A percentile compares a stretch with the other conserved stretches of the same genome.
Evolutionary conservation across 1,139 yeast species (phyloP).

Genomic region (Nadsonia starkeyi-henricii): DNA sequence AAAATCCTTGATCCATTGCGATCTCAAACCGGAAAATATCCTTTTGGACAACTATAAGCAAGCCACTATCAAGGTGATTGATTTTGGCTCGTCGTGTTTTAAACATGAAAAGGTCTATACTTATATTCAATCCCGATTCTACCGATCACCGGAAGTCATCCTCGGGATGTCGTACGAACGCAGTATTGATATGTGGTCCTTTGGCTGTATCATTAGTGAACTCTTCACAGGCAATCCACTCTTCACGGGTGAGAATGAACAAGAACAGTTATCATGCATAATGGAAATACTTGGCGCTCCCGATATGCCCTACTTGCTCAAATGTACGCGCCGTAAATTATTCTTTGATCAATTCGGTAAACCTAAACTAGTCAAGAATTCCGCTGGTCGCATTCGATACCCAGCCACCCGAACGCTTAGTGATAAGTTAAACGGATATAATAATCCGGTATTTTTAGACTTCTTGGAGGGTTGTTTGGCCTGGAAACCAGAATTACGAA

Average conservation of each 20-base stretch:
- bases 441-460: conserved; percentile 23
- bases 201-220: conserved; percentile 59
- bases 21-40: conserved; percentile 91
- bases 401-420: conserved; percentile 19
- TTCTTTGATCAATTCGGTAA: conserved; percentile 33
- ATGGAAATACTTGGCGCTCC: conserved; percentile 57
- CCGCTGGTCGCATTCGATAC: conserved; percentile 22
- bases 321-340: conserved; percentile 24
- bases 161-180: conserved; percentile 62
- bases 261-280: conserved; percentile 46
- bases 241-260: conserved; percentile 57
- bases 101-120: conserved; percentile 81
- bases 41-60: conserved; percentile 65
- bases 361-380: conserved; percentile 24
- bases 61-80: conserved; percentile 83
- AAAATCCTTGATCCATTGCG: conserved; percentile 59
- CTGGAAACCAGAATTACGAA: conserved; percentile 43
- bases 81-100: conserved; percentile 93
- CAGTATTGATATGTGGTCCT: conserved; percentile 70
- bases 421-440: conserved; percentile 18
- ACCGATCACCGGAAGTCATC: conserved; percentile 82
- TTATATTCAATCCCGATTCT: conserved; percentile 89
- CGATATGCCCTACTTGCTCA: conserved; percentile 25
- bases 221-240: conserved; percentile 52
- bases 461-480: conserved; percentile 27